These are phyloP conservation scores for Euclidium syriacum DNA, from an alignment of 345 rosid species.

Conservation along the genomic window DNA sequence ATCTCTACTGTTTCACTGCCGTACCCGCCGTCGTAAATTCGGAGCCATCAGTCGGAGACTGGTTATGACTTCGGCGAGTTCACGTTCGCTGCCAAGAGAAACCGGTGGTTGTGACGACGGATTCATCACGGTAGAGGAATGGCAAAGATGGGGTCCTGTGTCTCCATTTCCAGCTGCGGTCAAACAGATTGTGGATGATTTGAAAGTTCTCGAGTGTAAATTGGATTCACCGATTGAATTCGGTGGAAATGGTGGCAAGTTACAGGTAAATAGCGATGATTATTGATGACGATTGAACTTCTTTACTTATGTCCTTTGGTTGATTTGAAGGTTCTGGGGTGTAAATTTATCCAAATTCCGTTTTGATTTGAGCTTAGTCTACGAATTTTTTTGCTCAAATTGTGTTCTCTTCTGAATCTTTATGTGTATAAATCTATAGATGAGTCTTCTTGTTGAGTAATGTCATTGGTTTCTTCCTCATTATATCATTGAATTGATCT, in stretches of 20 bases:
- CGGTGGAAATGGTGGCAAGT: conserved; percentile 83
- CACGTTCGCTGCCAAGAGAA: conserved; percentile 37
- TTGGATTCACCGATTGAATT: conserved; percentile 57
- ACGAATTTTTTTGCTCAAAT: background rate
- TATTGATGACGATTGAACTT: background rate
- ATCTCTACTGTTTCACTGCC: conserved; percentile 27
- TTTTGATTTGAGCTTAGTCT: background rate
- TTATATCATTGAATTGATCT: background rate
- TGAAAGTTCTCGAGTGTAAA: conserved; percentile 61
- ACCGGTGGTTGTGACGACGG: conserved; percentile 28
- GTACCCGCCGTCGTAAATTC: conserved; percentile 28
- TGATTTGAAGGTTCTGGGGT: background rate
- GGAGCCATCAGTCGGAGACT: conserved; percentile 18
- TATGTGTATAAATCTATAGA: background rate
- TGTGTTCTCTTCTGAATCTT: background rate
- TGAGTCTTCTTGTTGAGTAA: background rate
- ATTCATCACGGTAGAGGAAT: conserved; percentile 47
- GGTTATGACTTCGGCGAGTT: conserved; percentile 26
- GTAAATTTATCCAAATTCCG: background rate
- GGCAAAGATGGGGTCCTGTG: conserved; percentile 75
- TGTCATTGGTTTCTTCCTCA: background rate
- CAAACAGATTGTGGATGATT: conserved; percentile 52
- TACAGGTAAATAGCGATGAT: conserved; percentile 41
- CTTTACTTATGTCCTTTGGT: background rate
- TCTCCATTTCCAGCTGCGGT: conserved; percentile 72